Base-by-base conservation (phyloP, 805 yeast genomes). In the Clavispora vitiphila region DNA sequence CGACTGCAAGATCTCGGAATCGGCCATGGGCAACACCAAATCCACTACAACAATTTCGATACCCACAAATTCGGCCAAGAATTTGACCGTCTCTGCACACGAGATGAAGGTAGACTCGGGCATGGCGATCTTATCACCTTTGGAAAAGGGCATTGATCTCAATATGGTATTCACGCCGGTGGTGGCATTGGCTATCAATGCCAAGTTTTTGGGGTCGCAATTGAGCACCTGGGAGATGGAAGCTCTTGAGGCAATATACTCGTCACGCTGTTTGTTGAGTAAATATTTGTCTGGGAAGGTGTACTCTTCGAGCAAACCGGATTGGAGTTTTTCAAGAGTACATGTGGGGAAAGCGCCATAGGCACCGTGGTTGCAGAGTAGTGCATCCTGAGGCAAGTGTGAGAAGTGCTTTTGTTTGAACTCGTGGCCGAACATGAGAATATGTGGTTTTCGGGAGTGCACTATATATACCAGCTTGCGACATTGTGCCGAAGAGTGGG, bases 1-100 rank as follows among this genome's bases (percentile, higher is more conserved):
- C 18, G 38, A 40, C 10, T 18, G 44, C 8, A 62, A 20, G 4
- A 64, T 44, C 14, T 57, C 60, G 11, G 16, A 30, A 19, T 38
- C 39, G 26, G 25, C 20, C 26, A 34, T 5, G 1, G 32, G 38
- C n/a, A 18, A 35, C 16, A 11, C 30, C 14, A 35, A 9, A 14
- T 24, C 31, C 22, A 35, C 31, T n/a, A 24, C 16, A 4, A 35
- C 38, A 2, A 8, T 9, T 6, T 24, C 22, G 9, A 35, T 8
- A 10, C 25, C 22, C 14, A 12, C n/a, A 12, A 25, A 24, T 2
- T 15, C 20, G 10, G 11, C 12, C 31, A 38, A 14, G 16, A 27
- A 31, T 11, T 15, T 10, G 16, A 38, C 16, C 11, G 21, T 15
- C 11, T 27, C 16, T 22, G 30, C 35, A 14, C 40, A 38, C 8